A percentile compares a stretch with the other conserved stretches of the same genome.
phyloP scores from a whole-genome alignment of 345 rosid species.

The Syzygium jambos region DNA sequence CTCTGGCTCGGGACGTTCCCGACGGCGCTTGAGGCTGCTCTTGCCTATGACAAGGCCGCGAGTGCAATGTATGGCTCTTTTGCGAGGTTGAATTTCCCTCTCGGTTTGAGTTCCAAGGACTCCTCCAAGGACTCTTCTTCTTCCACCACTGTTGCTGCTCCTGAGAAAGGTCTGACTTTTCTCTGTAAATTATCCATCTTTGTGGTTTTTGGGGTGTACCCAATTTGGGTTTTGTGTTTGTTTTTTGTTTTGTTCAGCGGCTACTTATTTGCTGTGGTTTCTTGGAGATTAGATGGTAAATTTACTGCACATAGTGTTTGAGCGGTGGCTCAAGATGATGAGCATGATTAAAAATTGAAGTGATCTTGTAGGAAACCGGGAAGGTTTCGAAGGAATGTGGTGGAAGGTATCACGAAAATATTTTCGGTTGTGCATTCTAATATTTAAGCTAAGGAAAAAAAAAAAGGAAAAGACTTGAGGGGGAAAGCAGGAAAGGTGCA shows the following conservation, averaged over 20 bases:
- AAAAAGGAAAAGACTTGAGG: not conserved
- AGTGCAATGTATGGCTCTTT: slow-evolving; percentile 14
- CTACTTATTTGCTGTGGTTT: not conserved
- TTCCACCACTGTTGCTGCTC: slow-evolving; percentile 1
- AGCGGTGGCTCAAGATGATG: not conserved
- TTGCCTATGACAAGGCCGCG: slow-evolving; percentile 18
- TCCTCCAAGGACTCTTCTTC: slow-evolving; percentile 10
- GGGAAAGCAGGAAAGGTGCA: not conserved
- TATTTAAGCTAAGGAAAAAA: not conserved
- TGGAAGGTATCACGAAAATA: not conserved
- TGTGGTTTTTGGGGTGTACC: not conserved
- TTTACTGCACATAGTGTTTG: not conserved
- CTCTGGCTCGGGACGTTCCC: slow-evolving; percentile 19
- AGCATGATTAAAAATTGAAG: not conserved
- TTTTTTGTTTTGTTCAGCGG: not conserved
- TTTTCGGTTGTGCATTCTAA: not conserved
- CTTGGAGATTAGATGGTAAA: not conserved
- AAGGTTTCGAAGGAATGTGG: not conserved
- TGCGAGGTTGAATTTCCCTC: slow-evolving; percentile 14
- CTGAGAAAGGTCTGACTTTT: not conserved
- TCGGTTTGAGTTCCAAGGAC: slow-evolving; percentile 1
- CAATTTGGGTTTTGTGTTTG: not conserved
- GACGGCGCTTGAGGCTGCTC: slow-evolving; percentile 15
- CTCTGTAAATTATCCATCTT: not conserved
- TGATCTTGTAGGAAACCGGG: not conserved